A percentile compares a stretch with the other conserved stretches of the same genome.
These are phyloP conservation scores for Scutellaria galericulata DNA, from an alignment of 257 asterid species.

Conservation along the genomic window DNA sequence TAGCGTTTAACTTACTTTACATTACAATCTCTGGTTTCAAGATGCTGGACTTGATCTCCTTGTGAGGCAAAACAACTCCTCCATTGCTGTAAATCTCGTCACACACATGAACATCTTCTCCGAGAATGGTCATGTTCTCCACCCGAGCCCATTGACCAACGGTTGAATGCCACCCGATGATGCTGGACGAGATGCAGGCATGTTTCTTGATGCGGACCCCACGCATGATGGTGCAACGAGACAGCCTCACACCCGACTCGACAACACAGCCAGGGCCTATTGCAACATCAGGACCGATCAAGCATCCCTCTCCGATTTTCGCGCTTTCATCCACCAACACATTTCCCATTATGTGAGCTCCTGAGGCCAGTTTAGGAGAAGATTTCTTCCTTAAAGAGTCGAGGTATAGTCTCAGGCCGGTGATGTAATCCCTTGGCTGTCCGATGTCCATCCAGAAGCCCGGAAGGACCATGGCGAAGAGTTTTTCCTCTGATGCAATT, in stretches of 20 bases:
- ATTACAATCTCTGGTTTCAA: conserved; percentile 91
- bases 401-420: conserved; percentile 79
- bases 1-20: conserved; percentile 50
- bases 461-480: conserved; percentile 86
- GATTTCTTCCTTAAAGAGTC: conserved; percentile 76
- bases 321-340: conserved; percentile 85
- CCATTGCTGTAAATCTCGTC: conserved; percentile 93
- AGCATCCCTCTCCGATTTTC: conserved; percentile 90
- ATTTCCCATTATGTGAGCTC: conserved; percentile 75
- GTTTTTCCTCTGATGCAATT: conserved; percentile 70
- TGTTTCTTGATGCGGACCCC: conserved; percentile 93
- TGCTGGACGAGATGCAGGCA: conserved; percentile 80
- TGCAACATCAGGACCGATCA: conserved; percentile 93
- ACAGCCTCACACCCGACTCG: conserved; percentile 90
- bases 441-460: conserved; percentile 99
- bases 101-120: conserved; percentile 93
- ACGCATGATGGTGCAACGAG: conserved; percentile 89
- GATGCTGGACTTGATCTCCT: conserved; percentile 92
- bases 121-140: conserved; percentile 93
- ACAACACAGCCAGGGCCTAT: conserved; percentile 86
- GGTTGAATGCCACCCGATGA: conserved; percentile 96
- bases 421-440: conserved; percentile 89
- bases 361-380: conserved; percentile 68
- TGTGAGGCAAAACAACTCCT: conserved; percentile 94
- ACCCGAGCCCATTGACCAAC: conserved; percentile 98